These are phyloP conservation scores for Chlamydomonas reinhardtii DNA, from an alignment of 163 green algal genomes.

Conservation along the genomic window DNA sequence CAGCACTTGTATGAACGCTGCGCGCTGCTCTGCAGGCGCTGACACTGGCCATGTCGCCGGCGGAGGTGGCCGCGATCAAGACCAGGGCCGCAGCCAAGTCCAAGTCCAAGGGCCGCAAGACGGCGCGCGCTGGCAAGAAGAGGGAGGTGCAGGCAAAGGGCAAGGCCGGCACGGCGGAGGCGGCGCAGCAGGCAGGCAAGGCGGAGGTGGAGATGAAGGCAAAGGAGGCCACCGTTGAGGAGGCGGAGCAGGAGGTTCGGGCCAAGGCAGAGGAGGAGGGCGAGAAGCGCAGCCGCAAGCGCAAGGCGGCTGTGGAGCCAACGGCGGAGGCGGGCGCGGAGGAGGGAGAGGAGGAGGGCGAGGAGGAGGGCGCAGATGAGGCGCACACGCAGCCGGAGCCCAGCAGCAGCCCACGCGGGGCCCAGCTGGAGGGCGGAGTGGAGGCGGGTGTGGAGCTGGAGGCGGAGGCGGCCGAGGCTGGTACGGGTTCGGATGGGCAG, in stretches of 20 bases:
- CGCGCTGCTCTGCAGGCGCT: background rate
- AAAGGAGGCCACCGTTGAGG: background rate
- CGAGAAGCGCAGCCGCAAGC: background rate
- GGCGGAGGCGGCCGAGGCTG: background rate
- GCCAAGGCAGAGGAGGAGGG: background rate
- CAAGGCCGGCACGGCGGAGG: too few species aligned
- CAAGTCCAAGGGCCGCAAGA: background rate
- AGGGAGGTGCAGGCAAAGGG: background rate
- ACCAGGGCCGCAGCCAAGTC: too few species aligned
- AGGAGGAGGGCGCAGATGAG: background rate
- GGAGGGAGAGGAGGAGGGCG: background rate
- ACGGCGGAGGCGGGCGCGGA: background rate
- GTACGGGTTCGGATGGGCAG: too few species aligned
- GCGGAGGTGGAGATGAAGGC: too few species aligned
- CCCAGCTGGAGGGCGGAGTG: background rate
- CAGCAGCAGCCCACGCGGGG: too few species aligned
- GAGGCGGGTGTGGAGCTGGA: background rate
- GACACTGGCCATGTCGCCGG: background rate
- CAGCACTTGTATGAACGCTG: too few species aligned
- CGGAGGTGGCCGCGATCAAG: background rate
- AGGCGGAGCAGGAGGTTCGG: too few species aligned
- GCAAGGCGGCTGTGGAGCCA: background rate
- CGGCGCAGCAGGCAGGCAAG: background rate
- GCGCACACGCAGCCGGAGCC: too few species aligned
- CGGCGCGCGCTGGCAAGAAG: background rate